phyloP scores from a whole-genome alignment of 2,329 filamentous ascomycete species.

The Fusarium bactridioides region DNA sequence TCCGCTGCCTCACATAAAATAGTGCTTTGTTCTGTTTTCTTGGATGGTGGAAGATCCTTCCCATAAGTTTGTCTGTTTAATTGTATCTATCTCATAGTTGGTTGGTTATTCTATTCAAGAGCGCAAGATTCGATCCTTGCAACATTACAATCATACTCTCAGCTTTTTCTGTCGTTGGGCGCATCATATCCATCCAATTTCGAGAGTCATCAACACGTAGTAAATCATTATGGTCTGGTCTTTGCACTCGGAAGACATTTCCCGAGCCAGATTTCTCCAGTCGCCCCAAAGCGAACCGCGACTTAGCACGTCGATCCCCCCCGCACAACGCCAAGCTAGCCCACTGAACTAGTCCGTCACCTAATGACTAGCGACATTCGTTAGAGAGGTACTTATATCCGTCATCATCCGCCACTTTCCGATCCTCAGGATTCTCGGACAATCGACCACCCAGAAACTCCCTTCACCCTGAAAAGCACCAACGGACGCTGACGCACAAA shows the following conservation, averaged over 20 bases:
- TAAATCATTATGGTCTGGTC: accelerated
- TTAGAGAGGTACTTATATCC: not conserved
- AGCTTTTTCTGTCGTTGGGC: accelerated
- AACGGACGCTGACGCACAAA: not conserved
- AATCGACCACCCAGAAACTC: not conserved
- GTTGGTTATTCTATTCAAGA: not conserved
- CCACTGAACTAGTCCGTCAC: not conserved
- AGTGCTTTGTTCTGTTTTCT: not conserved
- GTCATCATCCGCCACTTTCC: conserved; percentile 2
- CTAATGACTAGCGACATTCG: not conserved
- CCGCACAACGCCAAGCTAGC: not conserved
- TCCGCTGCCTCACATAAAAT: not conserved
- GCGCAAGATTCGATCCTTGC: not conserved
- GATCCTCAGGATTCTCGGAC: not conserved
- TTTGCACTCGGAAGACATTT: not conserved
- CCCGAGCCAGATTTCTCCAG: not conserved
- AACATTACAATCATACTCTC: not conserved
- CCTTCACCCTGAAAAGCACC: not conserved
- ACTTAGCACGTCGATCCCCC: not conserved
- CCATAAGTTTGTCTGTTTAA: accelerated
- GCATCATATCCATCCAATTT: accelerated
- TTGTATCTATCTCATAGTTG: not conserved
- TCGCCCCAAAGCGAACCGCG: not conserved
- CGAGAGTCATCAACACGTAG: accelerated
- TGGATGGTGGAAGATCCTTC: not conserved